Base-by-base conservation (phyloP, 1,284 basidiomycete species). In the Ceraceosorus bombacis region DNA sequence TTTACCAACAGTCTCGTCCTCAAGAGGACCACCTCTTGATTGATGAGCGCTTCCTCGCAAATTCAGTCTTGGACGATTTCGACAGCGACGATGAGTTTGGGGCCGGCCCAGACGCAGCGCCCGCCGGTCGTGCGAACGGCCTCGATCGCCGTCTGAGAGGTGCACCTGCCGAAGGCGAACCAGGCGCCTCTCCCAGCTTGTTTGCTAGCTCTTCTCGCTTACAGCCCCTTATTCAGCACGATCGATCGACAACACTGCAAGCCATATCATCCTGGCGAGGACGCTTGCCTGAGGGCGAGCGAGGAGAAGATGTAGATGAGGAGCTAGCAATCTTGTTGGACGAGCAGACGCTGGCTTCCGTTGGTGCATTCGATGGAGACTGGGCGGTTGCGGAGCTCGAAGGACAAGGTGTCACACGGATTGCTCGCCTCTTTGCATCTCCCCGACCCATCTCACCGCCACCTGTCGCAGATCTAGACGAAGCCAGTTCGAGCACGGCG, bases 361-460 rank as follows among this genome's bases (percentile, higher is more conserved):
- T 90, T 38, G 91, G 90, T 0, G 79, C 89, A 4, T 84, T 93
- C 65, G 85, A 86, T 67, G 88, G 89, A 41, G 90, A 95, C 76
- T 94, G 91, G 91, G 90, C 89, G 70, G 68, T 86, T 74, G 60
- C 63, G 6, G 62, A 60, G 41, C 56, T 60, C 5, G 36, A 55
- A 7, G 63, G 53, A 12, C 55, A 61, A 12, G 46, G 54, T 9
- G 51, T 49, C 3, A 53, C 60, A 40, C 63, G 68, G 39, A 53
- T 74, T 36, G 70, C 73, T 40, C 70, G 72, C 36, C 51, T 74
- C 4, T 56, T 73, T 5, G 54, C 57, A 5, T 62, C 59, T 10
- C 43, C 15, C 6, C 13, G 15, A 10, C 58, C 38, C 27, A 40
- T 39, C 9, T 37, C 10, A 37, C 57, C 7, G n/a, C 17, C 10